These are phyloP conservation scores for Cyclotella baltica DNA, from an alignment of 108 stramenopile species.

Conservation along the genomic window DNA sequence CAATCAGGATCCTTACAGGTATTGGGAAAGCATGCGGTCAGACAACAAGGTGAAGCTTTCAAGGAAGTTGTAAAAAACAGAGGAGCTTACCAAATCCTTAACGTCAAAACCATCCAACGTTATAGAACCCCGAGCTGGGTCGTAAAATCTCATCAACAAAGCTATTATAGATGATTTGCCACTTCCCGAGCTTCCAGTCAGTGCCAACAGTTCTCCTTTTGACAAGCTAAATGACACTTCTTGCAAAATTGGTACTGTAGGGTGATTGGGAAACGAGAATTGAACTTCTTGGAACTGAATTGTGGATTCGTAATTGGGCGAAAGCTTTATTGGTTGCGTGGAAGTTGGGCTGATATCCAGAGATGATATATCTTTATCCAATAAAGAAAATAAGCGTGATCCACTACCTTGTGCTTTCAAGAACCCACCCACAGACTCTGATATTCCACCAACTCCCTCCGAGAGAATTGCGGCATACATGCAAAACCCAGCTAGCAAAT, in stretches of 20 bases:
- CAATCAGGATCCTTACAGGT: constrained; percentile 49
- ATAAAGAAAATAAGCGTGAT: constrained; percentile 41
- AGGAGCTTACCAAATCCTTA: constrained; percentile 21
- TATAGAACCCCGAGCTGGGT: constrained; percentile 60
- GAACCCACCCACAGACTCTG: constrained; percentile 39
- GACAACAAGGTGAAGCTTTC: too few species aligned
- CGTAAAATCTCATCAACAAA: constrained; percentile 82
- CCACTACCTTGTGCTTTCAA: constrained; percentile 52
- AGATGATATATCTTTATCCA: constrained; percentile 25
- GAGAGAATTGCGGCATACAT: constrained; percentile 50
- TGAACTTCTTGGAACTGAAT: constrained; percentile 67
- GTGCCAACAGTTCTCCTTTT: constrained; percentile 61
- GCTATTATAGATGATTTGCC: constrained; percentile 77
- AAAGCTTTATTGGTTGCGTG: constrained; percentile 17
- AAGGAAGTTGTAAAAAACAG: neutral
- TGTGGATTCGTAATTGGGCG: constrained; percentile 32
- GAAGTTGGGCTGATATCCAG: neutral
- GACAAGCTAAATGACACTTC: constrained; percentile 40
- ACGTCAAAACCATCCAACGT: constrained; percentile 75
- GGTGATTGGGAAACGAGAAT: constrained; percentile 90
- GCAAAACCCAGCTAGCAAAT: constrained; percentile 45
- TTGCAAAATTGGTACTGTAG: constrained; percentile 65
- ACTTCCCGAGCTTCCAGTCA: constrained; percentile 74
- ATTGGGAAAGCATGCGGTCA: too few species aligned
- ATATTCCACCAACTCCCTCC: constrained; percentile 39